phyloP scores from a whole-genome alignment of 208 protist genomes.

The Novymonas esmeraldas region DNA sequence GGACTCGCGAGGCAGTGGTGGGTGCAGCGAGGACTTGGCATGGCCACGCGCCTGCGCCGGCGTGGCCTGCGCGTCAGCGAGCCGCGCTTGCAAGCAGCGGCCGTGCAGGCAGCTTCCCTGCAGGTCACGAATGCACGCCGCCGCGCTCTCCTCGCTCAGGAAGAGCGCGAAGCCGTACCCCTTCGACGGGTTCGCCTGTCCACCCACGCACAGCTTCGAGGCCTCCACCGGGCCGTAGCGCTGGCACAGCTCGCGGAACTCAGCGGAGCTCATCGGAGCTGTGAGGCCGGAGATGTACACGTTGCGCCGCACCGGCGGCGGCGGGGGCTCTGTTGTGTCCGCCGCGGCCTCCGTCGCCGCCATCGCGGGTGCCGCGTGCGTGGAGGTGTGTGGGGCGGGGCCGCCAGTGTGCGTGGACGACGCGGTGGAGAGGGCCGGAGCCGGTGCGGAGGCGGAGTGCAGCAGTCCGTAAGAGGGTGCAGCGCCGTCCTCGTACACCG shows the following conservation, averaged over 20 bases:
- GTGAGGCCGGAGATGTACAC: conserved; percentile 78
- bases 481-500: too few relatives aligned
- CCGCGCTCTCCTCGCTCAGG: conserved; percentile 56
- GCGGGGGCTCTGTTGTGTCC: neutral
- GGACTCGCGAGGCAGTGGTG: conserved; percentile 10
- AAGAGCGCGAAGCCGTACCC: conserved; percentile 77
- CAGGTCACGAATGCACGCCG: conserved; percentile 50
- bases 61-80: conserved; percentile 60
- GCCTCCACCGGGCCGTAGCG: conserved; percentile 67
- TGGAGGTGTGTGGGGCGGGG: too few relatives aligned
- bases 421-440: too few relatives aligned
- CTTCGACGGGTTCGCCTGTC: conserved; percentile 54
- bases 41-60: conserved; percentile 50
- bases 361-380: neutral
- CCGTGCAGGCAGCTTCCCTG: conserved; percentile 45
- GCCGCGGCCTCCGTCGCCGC: neutral
- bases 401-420: too few relatives aligned
- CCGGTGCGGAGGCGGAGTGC: too few relatives aligned
- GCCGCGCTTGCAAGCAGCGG: conserved; percentile 59
- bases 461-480: too few relatives aligned
- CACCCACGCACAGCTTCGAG: conserved; percentile 66
- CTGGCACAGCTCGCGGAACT: conserved; percentile 68
- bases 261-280: conserved; percentile 36
- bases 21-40: conserved; percentile 15
- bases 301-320: conserved; percentile 47